A percentile compares a stretch with the other conserved stretches of the same genome.
Conservation (phyloP, 148 eudicot species). For the Beta vulgaris region DNA sequence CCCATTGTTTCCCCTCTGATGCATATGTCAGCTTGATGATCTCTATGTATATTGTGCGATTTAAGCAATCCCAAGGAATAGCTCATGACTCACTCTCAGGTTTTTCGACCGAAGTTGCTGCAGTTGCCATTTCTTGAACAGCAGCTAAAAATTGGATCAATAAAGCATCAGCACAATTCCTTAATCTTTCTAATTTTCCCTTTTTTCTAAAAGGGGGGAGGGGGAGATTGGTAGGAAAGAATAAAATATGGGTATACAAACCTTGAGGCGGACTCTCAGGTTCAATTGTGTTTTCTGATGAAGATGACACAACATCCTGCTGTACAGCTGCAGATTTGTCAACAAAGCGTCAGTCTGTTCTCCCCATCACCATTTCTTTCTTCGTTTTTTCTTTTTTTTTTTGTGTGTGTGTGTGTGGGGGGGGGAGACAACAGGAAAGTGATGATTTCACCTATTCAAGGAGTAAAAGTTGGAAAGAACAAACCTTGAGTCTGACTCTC, state of each 20-base stretch:
- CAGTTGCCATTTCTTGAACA: slow-evolving; percentile 37
- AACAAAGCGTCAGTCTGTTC: slow-evolving; percentile 8
- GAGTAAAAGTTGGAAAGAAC: neutral
- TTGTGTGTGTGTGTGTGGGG: neutral
- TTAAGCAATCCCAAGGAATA: neutral
- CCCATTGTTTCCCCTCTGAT: neutral
- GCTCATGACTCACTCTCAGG: slow-evolving; percentile 37
- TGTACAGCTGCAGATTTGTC: slow-evolving; percentile 43
- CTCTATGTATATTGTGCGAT: neutral
- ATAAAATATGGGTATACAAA: slow-evolving; percentile 13
- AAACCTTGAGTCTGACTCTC: slow-evolving; percentile 22
- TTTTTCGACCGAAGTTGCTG: slow-evolving; percentile 27
- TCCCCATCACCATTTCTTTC: slow-evolving; percentile 34
- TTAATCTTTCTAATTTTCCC: neutral
- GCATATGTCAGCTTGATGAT: neutral
- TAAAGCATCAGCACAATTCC: neutral
- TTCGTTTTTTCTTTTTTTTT: slow-evolving; percentile 18
- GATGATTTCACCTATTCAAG: too few relatives aligned
- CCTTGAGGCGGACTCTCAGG: slow-evolving; percentile 39
- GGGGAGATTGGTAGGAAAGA: neutral
- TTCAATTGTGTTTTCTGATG: slow-evolving; percentile 30
- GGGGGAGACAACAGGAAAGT: too few relatives aligned
- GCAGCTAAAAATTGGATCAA: slow-evolving; percentile 33
- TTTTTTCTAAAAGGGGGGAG: neutral
- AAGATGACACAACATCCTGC: slow-evolving; percentile 28